Base-by-base conservation (phyloP, 2,329 filamentous ascomycete species). In the Fusarium compactum region DNA sequence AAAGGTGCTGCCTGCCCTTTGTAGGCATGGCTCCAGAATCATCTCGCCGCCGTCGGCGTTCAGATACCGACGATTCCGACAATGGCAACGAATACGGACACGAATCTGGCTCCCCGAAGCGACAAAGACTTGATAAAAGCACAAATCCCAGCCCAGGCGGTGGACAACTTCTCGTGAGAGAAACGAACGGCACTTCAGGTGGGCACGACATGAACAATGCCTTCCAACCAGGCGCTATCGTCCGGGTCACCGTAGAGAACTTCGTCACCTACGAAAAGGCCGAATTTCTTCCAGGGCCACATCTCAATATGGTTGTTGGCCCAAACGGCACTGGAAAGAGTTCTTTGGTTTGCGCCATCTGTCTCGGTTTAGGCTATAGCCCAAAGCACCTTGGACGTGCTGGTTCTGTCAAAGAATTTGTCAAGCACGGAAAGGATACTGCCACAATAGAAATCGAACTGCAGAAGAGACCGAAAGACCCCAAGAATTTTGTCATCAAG, bases 301-400 rank as follows among this genome's bases (percentile, higher is more conserved):
- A 93, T 78, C 81, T 99, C 76, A 99, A 99, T 79, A 98, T 99
- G 95, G 91, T 99, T 56, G 97, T 99, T 73, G 96, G 96, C 0
- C 96, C 96, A n/a, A 99, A 99, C 76, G 96, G 96, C 34, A 98
- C 96, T 1, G 96, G 96, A 58, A 99, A 99, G 82, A 98, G 95
- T 81, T 98, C 96, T 0, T 85, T 99, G 27, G 95, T 99, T 45
- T 99, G 96, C 81, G 96, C 96, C 46, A 97, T 99, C 72, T 98
- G 96, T 77, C 82, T 99, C 16, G 96, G 96, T 4, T 83, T 99
- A 27, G 96, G 96, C 50, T 98, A 92, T 85, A 88, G 89, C 32
- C 90, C 95, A 25, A 89, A 91, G 80, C 89, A 95, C 75, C 86
- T 99, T 18, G 96, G 95, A 18, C 91, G 96, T 66, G 94, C 95